Base-by-base conservation (phyloP, 768 basidiomycete genomes). In the Sutorius australiensis region DNA sequence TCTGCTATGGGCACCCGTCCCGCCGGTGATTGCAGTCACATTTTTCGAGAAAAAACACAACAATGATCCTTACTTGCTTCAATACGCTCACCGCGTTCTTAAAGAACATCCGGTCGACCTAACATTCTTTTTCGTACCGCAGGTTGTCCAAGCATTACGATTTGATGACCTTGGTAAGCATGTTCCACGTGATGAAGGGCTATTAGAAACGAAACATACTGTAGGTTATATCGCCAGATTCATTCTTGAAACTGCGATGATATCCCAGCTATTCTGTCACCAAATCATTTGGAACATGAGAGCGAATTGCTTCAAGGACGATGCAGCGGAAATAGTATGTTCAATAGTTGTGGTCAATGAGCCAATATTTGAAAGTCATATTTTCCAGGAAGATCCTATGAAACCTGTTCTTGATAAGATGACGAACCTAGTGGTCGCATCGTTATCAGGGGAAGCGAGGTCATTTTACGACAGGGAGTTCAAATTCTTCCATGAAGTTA, bases 281-380 rank as follows among this genome's bases (percentile, higher is more conserved):
- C 97, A 99, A 73, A 98, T 98, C 58, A 92, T 99, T 56, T 99
- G 97, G 97, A 99, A 98, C 68, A 98, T 98, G 97, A 95, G 95
- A 64, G 97, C 97, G 5, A 99, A 99, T 64, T 93, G 90, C 56
- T 97, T 84, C 69, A 92, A 89, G 62, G 95, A 94, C 62, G 97
- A 98, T 63, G 75, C 78, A 7, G 92, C 84, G 13, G 94, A 95
- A 68, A 77, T 89, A 53, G 92, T 90, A 62, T 46, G 82, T 75
- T 48, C 32, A 11, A 2, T 14, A 27, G 48, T 6, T 14, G 3
- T 54, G n/a, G 17, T 32, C 21, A 16, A n/a, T n/a, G n/a, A 41
- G 6, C 17, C 48, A 38, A 30, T 31, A 30, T 28, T 34, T 53
- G 34, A 63, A 27, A 9, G 38, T 36, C 10, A 13, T 24, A 0